Evolutionary conservation across 2,329 filamentous ascomycete species (phyloP), one percentile per base, ranked within the genome.

Genomic region (Cytospora paraplurivora): DNA sequence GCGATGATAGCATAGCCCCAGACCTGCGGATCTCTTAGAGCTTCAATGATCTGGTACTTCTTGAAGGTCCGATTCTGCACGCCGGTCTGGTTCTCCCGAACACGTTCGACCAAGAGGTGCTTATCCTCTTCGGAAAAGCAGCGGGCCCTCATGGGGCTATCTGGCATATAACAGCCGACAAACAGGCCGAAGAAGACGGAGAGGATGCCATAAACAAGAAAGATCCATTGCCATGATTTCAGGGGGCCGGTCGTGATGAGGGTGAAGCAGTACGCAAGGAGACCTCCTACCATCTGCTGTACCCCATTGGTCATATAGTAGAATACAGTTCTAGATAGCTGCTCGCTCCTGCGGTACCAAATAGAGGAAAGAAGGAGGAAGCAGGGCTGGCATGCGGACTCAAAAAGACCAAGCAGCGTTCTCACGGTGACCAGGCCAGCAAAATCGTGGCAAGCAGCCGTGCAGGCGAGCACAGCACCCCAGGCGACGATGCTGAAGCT

Each of bases 261-360:
- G 2, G 80, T 78, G 68, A 82, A 82, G 67, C 87, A 88, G 72
- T 89, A 90, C 0, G 88, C 88, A 0, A 91, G 78, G 0, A 91
- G 80, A 7, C 89, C 89, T 37, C 88, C 88, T 8, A 91, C 86
- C 57, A 91, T 88, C 70, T 91, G 88, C 71, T 91, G 88, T 0
- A 80, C 82, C 1, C 89, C 88, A 71, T 91, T 92, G 87, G 91
- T 91, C 85, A 90, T 90, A 73, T 89, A 88, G 88, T 88, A 91
- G 73, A 86, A 90, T 0, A 87, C 88, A 3, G 91, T 87, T 6
- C 85, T 83, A 0, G 82, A 74, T 0, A 87, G 83, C 70, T 91
- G 89, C 69, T 91, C 88, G 62, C 88, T 83, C 38, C 87, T 80
- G 65, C 84, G 85, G 73, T 91, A 91, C 88, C 88, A 91, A 78